phyloP scores from a whole-genome alignment of 1,284 basidiomycete genomes.

The Ustilago loliicola region DNA sequence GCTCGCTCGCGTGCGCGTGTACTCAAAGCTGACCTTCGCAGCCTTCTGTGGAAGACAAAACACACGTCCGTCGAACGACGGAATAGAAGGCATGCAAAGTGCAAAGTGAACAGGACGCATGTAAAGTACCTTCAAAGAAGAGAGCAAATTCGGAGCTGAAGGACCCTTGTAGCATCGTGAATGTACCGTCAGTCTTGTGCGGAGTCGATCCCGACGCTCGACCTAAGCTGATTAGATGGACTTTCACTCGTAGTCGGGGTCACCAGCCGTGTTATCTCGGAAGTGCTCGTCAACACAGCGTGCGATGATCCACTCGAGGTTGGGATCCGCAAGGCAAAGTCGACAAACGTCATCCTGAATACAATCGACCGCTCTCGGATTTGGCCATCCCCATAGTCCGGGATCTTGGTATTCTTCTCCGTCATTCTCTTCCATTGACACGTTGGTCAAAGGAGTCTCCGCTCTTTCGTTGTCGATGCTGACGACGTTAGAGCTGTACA shows the following conservation, averaged over 20 bases:
- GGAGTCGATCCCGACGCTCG: too few relatives aligned
- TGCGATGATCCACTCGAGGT: slow-evolving; percentile 24
- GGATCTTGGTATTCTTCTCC: slow-evolving; percentile 9
- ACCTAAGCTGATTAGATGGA: too few relatives aligned
- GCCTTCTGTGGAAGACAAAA: background rate
- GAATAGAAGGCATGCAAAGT: too few relatives aligned
- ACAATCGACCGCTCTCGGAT: slow-evolving; percentile 30
- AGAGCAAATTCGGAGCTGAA: too few relatives aligned
- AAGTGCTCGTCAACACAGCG: slow-evolving; percentile 23
- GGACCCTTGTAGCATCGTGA: too few relatives aligned
- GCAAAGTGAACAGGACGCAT: too few relatives aligned
- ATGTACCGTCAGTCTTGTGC: too few relatives aligned
- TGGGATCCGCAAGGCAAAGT: slow-evolving; percentile 26
- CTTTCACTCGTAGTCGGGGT: too few relatives aligned
- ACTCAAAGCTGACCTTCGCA: too few relatives aligned
- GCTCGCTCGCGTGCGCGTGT: background rate
- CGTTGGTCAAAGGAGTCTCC: slow-evolving; percentile 2
- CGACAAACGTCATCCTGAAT: slow-evolving; percentile 25
- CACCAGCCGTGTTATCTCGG: background rate
- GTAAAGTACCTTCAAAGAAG: too few relatives aligned
- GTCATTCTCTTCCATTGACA: background rate
- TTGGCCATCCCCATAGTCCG: slow-evolving; percentile 28
- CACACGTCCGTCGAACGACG: background rate
- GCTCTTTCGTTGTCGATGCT: background rate
- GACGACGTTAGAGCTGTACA: background rate